Evolutionary conservation across 257 asterid species (phyloP), one percentile per base, ranked within the genome.

Genomic region (Solanum gandarillasii): DNA sequence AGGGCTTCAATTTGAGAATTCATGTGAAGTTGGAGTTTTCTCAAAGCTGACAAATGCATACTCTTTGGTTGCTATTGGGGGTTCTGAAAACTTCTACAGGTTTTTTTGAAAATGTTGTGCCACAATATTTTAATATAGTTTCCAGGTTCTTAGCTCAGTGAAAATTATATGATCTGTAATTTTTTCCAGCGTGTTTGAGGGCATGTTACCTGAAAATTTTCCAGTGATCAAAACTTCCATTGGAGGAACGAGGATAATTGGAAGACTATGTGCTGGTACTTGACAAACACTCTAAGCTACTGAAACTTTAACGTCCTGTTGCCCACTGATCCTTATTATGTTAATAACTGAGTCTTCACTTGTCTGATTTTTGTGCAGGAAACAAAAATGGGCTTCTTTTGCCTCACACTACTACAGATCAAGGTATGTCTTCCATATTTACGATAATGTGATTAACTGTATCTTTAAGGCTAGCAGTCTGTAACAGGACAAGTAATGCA

Each of bases 391-490:
- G 98, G 43, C 91, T 96, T 91, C 96, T 96, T 67, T 90, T 96
- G 91, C 99, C 99, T 85, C 99, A 95, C 89, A 96, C 89, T 72
- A 96, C 99, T 86, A 96, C 98, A 7, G 99, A 96, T 91, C 98
- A 95, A 93, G 99, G 98, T 96, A 34, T 35, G n/a, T 72, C 3
- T 41, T 41, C 48, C 48, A 41, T 41, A 41, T 41, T 41, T 41
- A 41, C 48, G 5, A 41, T 41, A 10, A 41, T 41, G 48, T 41
- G 48, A 39, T 39, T 39, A 41, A 41, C 48, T 41, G 48, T 41
- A 41, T 38, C 41, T 23, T 38, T 75, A 29, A 75, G 83, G 10
- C n/a, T 23, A 76, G 83, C 25, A 10, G 13, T 39, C 8, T 4
- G 20, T 78, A 39, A 78, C 34, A 1, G 84, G n/a, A 78, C 84